Evolutionary conservation across 768 basidiomycete species (phyloP).

Genomic region (Tulasnella sp.): DNA sequence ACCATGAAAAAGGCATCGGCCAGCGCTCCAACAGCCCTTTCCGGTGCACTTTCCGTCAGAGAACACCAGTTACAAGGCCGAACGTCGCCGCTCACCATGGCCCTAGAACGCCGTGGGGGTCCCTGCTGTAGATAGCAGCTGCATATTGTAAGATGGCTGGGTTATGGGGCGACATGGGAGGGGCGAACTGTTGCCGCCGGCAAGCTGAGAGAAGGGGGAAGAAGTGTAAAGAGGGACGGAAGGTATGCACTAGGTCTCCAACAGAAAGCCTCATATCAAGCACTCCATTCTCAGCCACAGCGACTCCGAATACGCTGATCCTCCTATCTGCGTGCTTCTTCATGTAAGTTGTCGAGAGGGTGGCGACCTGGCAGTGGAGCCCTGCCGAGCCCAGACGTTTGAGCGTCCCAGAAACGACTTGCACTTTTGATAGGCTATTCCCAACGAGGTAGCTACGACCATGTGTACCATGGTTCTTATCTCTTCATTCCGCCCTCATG

Average conservation of each 20-base stretch:
- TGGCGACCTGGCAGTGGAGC: background rate
- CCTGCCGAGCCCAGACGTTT: background rate
- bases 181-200: background rate
- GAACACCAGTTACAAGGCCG: background rate
- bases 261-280: background rate
- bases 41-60: background rate
- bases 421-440: background rate
- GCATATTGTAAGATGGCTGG: background rate
- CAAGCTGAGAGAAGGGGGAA: background rate
- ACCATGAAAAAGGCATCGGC: constrained; percentile 5
- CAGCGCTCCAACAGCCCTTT: background rate
- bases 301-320: background rate
- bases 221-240: background rate
- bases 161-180: background rate
- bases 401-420: background rate
- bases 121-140: background rate
- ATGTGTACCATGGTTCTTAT: background rate
- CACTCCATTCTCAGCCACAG: background rate
- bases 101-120: background rate
- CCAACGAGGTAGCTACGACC: background rate
- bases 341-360: background rate
- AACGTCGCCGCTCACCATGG: background rate
- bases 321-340: background rate
- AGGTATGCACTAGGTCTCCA: background rate
- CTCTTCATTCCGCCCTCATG: background rate